A percentile compares a stretch with the other conserved stretches of the same genome.
Conservation (phyloP, 257 asterid species). For the Phtheirospermum japonicum region DNA sequence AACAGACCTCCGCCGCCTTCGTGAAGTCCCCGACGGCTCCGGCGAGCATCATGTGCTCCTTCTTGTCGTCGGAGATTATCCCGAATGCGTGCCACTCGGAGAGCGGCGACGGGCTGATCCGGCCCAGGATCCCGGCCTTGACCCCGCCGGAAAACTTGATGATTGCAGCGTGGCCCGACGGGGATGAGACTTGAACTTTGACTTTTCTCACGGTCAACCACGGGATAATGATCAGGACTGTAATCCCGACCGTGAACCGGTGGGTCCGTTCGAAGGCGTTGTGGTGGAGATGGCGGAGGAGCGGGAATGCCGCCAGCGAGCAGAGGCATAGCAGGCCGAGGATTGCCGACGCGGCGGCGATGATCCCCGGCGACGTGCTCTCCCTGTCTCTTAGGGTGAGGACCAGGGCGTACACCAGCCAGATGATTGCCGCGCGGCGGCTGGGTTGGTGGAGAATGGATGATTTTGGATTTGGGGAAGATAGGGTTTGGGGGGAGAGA, state of each 20-base stretch:
- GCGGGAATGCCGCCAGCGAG: conserved; percentile 63
- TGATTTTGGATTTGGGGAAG: too few relatives aligned
- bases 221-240: conserved; percentile 47
- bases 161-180: too few relatives aligned
- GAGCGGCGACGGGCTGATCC: conserved; percentile 72
- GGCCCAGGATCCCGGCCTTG: conserved; percentile 56
- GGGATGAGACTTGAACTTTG: conserved; percentile 47
- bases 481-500: too few relatives aligned
- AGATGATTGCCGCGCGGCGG: too few relatives aligned
- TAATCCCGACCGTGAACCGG: conserved; percentile 51
- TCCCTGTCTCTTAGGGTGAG: too few relatives aligned
- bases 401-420: too few relatives aligned
- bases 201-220: conserved; percentile 64
- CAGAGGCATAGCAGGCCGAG: too few relatives aligned
- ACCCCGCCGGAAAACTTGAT: conserved; percentile 60
- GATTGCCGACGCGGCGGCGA: too few relatives aligned
- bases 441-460: too few relatives aligned
- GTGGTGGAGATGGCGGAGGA: conserved; percentile 81
- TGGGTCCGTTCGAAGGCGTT: conserved; percentile 70
- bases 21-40: conserved; percentile 85
- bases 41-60: conserved; percentile 70
- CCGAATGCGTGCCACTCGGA: conserved; percentile 90
- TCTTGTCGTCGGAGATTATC: conserved; percentile 57
- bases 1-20: conserved; percentile 47
- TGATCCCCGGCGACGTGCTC: too few relatives aligned